Evolutionary conservation across 2,329 filamentous ascomycete species (phyloP), one percentile per base, ranked within the genome.

Genomic region (Onygenales sp.): DNA sequence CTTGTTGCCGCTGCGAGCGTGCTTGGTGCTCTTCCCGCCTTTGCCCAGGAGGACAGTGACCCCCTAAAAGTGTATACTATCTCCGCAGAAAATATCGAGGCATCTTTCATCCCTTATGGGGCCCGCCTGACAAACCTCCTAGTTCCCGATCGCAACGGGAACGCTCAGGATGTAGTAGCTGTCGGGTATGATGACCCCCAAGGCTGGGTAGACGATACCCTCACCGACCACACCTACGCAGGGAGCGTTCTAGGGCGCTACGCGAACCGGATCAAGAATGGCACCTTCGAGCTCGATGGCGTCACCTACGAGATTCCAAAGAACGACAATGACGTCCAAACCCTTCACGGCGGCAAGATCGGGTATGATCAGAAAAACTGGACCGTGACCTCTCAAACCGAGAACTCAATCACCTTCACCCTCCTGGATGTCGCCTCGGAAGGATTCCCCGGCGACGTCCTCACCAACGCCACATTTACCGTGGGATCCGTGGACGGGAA

Each of bases 251-350:
- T 76, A 13, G 77, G 77, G 53, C 72, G 76, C 43, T 79, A 79
- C 64, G 76, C 76, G 54, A 79, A 79, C 60, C 74, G 77, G 33
- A 78, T 79, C 64, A 78, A 75, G 67, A 80, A 80, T 55, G 75
- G 76, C 50, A 79, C 77, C 2, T 80, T 80, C 63, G 69, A 69
- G 21, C 66, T 80, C 54, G 72, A 77, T 51, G 72, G 70, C 14
- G 59, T 67, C 13, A 69, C 65, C 4, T 79, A 74, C 56, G 67
- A 79, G 32, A 71, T 78, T 35, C 71, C 75, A 0, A 66, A 70
- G 46, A 81, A 79, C 58, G 78, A 81, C 44, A 66, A 61, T 43
- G 76, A 77, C 11, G 55, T 58, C 11, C 70, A 80, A 60, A 78
- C 78, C 21, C 71, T 81, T n/a, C 78, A 81, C 57, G 78, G 78